Percentiles rank a stretch among this genome's conserved stretches.
These are phyloP conservation scores for Ceratobasidium sp. DNA, from an alignment of 1,284 basidiomycete genomes.

Conservation along the genomic window DNA sequence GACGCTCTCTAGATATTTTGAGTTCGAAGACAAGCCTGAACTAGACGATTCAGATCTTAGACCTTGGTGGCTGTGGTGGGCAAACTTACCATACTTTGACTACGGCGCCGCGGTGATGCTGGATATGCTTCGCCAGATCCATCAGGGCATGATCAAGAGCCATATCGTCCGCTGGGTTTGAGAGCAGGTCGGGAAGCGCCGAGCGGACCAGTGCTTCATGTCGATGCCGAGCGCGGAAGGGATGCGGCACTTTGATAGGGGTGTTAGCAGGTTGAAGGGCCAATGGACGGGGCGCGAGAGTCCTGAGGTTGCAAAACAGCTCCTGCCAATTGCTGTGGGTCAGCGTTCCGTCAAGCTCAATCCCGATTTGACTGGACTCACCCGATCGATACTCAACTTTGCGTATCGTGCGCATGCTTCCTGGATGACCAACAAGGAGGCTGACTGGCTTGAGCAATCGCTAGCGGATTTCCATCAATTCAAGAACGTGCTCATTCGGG, in stretches of 20 bases:
- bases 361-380: background rate
- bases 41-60: background rate
- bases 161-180: conserved; percentile 47
- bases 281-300: conserved; percentile 52
- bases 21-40: background rate
- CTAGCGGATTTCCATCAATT: conserved; percentile 44
- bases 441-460: conserved; percentile 38
- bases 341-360: background rate
- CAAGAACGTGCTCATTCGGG: conserved; percentile 43
- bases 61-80: conserved; percentile 49
- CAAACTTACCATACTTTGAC: conserved; percentile 47
- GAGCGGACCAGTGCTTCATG: conserved; percentile 36
- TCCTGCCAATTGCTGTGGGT: conserved; percentile 7
- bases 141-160: conserved; percentile 52
- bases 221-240: conserved; percentile 21
- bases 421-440: background rate
- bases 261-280: conserved; percentile 44
- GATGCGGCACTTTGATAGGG: conserved; percentile 34
- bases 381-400: conserved; percentile 54
- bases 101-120: conserved; percentile 49
- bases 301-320: conserved; percentile 52
- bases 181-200: conserved; percentile 12
- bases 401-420: conserved; percentile 46
- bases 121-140: conserved; percentile 52
- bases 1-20: background rate